Evolutionary conservation across 2,329 filamentous ascomycete species (phyloP), one percentile per base, ranked within the genome.

Genomic region (Xylaria arbuscula): DNA sequence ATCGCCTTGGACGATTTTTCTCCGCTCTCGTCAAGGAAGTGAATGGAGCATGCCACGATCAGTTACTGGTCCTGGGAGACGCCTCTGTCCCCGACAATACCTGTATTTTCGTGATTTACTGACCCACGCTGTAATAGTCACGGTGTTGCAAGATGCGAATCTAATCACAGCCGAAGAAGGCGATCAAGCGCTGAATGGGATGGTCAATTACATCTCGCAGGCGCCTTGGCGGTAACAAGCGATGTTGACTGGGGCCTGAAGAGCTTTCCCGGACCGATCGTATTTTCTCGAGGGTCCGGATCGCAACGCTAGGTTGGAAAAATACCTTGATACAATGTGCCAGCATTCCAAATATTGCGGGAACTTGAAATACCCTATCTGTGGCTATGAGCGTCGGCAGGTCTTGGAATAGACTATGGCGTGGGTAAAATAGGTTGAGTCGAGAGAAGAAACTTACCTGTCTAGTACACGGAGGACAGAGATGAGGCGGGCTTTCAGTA

Each of bases 171-270:
- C 66, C 13, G 75, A 77, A 53, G 75, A 77, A 56, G 74, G 75
- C n/a, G 75, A 77, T 22, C 74, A 73, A 53, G 75, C 75, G 8
- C 62, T 77, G 24, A 76, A 77, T 55, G 70, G 74, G 19, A 77
- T 77, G 75, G 74, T 77, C 7, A 76, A 77, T 53, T 75, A 74
- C 68, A 75, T 77, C 38, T 76, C 74, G 50, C 74, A 73, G 51
- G 74, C 75, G 9, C 74, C 75, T 15, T 76, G 75, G 75, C 70
- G 72, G 64, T 77, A 70, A 36, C 3, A 6, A 10, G 34, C 38
- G n/a, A 19, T 22, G 28, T 19, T 19, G 45, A 54, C 15, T 32
- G 19, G 24, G n/a, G 38, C 48, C 45, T 24, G 47, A 57, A 15
- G 51, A 32, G 24, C 50, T 53, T 28, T 38, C 32, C 50, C 17